Base-by-base conservation (phyloP, 495 filamentous ascomycete genomes). In the Aspergillus carlsbadensis region DNA sequence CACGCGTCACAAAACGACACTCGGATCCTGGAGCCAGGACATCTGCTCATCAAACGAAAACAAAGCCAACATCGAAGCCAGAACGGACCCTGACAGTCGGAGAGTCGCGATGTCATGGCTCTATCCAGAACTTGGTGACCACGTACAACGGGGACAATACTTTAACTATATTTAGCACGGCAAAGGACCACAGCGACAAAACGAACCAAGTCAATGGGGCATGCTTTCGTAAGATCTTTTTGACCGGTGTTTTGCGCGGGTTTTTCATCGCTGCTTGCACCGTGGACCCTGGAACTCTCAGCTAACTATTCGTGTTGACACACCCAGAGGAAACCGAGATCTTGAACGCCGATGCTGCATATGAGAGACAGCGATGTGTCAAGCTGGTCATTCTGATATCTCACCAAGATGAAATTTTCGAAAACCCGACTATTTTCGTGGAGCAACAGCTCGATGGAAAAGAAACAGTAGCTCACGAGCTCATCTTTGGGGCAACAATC, bases 171-270 rank as follows among this genome's bases (percentile, higher is more conserved):
- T 62, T 55, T 26, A 62, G 34, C 31, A 47, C 54, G 20, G 44
- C 42, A 21, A 56, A 45, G 18, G 59, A 58, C 42, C 22, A 40
- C 2, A 54, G 49, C 22, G 48, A 37, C 2, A 35, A 58, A 21
- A 13, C 43, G 4, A 62, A 62, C 22, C 42, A 44, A 33, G 39
- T 62, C 13, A 33, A 44, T 3, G 59, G 59, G 6, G 40, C 22
- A 46, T 41, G 31, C 46, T 62, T 58, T 41, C 46, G 59, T 14
- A 62, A 62, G 40, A 33, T 62, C 3, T 58, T 58, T 37, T 18
- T 58, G 13, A 44, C 54, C 20, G 59, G 59, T 58, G n/a, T n/a
- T n/a, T 22, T 13, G 52, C 3, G 31, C 6, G 6, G 26, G 17
- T 17, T 24, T 21, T 11, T 26, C n/a, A 11, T 2, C 31, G 2